Evolutionary conservation across 345 rosid species (phyloP), one percentile per base, ranked within the genome.

Genomic region (Leavenworthia alabamica): DNA sequence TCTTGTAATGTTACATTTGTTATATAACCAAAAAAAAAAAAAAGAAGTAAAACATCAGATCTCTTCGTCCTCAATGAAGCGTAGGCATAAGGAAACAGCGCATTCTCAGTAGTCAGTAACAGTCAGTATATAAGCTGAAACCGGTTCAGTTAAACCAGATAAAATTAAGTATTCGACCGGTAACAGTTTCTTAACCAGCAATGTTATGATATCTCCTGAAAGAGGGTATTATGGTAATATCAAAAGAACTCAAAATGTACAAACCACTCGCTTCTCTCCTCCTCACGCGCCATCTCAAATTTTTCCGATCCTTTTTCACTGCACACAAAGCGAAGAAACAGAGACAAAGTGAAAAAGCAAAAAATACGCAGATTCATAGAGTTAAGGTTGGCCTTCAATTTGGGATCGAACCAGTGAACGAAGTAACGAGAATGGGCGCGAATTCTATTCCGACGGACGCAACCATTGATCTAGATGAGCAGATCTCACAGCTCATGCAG

Each of bases 381-480:
- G n/a, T n/a, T n/a, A n/a, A n/a, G n/a, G n/a, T n/a, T n/a, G n/a
- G n/a, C 62, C 71, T 74, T 58, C 56, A 67, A 60, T 48, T 50
- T 67, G 74, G 90, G 83, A 77, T 78, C 27, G 24, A 56, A 37
- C 41, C 66, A n/a, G n/a, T n/a, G 36, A 58, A 60, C 26, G 70
- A 55, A 35, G 45, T 46, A 44, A 23, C 4, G 69, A 64, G 66
- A 62, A 86, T 89, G 95, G 91, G 95, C 54, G 83, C 85, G 22
- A 79, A 80, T 74, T 76, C 88, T 37, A 56, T 73, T 52, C 73
- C 95, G 55, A 59, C 80, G 11, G 89, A 86, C 26, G 65, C 91
- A 44, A 75, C 75, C 48, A 47, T 67, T 75, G 91, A 85, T 72
- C 86, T 88, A 14, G 86, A 87, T 65, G 90, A 84, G 66, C 90